Base-by-base conservation (phyloP, 2,329 filamentous ascomycete genomes). In the Sporothrix euskadiensis region DNA sequence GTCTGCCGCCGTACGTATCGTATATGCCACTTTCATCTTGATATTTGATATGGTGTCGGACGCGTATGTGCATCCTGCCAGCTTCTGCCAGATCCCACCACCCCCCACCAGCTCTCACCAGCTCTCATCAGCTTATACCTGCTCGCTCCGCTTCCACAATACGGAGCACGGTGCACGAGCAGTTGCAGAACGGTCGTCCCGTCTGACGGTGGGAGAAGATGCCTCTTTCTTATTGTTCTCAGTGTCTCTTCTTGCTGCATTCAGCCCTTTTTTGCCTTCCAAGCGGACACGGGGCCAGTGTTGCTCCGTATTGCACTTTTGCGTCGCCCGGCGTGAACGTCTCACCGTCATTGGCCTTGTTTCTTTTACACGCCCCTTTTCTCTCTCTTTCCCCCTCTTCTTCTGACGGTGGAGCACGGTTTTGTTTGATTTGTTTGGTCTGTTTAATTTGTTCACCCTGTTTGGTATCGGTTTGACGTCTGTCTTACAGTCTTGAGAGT, bases 271-370 rank as follows among this genome's bases (percentile, higher is more conserved):
- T 26, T 47, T 44, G 39, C 22, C 61, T 66, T 66, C 39, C 39
- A 32, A 65, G 65, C 22, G 41, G 44, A 35, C 44, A n/a, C 65
- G 16, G 44, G 22, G 16, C 26, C 41, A n/a, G 16, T 32, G 44
- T 22, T 49, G 65, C 44, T 52, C 65, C 16, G 26, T 35, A 68
- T 68, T 52, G 65, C 65, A 52, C 44, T 52, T 59, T 35, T 52
- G 26, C 44, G 8, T 52, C 7, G 26, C 26, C 57, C 22, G n/a
- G 39, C 44, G 3, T 19, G 44, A 49, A 19, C 44, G 52, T 7
- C 3, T 66, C n/a, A 30, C 30, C 39, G 22, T 30, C 26, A 49
- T 49, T 68, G 10, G 65, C 35, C 22, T 65, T 44, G 61, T 7
- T n/a, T 47, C 39, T 22, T 32, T 35, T 22, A 12, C 8, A 52